Base-by-base conservation (phyloP, 139 green algal species). In the Chlorella sp. region DNA sequence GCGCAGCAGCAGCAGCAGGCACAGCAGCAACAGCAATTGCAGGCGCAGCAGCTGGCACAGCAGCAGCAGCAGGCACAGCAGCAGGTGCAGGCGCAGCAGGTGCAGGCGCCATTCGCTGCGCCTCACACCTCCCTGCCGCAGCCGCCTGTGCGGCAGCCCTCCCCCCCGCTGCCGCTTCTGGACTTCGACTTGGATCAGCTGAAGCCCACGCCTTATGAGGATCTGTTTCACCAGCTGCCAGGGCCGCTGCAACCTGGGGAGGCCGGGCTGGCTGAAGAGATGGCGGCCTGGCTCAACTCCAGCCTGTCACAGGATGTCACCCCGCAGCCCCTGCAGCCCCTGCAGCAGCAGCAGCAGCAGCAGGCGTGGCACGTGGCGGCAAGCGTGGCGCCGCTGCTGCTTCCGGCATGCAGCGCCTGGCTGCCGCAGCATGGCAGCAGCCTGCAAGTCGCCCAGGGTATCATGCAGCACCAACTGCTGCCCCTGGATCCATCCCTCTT, bases 101-200 rank as follows among this genome's bases (percentile, higher is more conserved):
- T 18, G 15, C 34, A 0, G 3, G 14, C 26, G 14, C n/a, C 64
- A 34, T n/a, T n/a, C n/a, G n/a, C 60, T 5, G 61, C 60, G 61
- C 32, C 82, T 16, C 18, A 32, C 28, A 11, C 60, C 19, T 16
- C 82, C 26, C 32, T 48, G 61, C 30, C 57, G 34, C 36, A 24
- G 75, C 40, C 53, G 24, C 57, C 53, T 34, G 5, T 12, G 32
- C 53, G 22, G 37, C 57, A 48, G 64, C 40, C 39, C 64, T 71
- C 88, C 0, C 42, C 88, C 0, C 42, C 34, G n/a, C 88, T 91
- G 32, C 81, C 81, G 4, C 68, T 91, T 21, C 88, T 91, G 40
- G 81, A 88, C 34, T 91, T 91, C 66, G 81, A 91, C 24, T 11
- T 86, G 2, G 73, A 57, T 34, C 24, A 36, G 7, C 57, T 77